Conservation (phyloP, 2,329 filamentous ascomycete species). For the Gaeumannomyces sp. region DNA sequence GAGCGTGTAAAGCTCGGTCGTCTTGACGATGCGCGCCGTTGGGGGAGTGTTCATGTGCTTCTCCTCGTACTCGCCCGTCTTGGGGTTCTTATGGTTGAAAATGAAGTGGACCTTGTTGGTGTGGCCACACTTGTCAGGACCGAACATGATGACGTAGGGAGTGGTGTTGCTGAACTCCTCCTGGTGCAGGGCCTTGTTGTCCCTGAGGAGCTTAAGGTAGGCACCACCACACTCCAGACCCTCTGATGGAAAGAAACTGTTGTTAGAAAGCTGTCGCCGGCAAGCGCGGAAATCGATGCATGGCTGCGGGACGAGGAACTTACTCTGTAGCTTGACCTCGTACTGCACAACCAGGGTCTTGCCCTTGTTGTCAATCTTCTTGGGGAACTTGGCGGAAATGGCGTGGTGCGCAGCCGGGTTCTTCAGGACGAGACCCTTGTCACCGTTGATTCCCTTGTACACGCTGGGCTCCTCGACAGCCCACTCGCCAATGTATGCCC, state of each 20-base stretch:
- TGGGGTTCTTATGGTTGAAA: constrained; percentile 99
- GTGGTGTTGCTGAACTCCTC: constrained; percentile 98
- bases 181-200: constrained; percentile 93
- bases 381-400: constrained; percentile 97
- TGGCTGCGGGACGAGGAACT: constrained; percentile 30
- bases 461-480: constrained; percentile 87
- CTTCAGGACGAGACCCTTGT: constrained; percentile 97
- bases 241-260: constrained; percentile 42
- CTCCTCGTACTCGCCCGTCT: constrained; percentile 99
- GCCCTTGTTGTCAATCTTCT: constrained; percentile 94
- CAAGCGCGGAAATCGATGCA: background rate
- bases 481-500: constrained; percentile 97
- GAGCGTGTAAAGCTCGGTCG: constrained; percentile 90
- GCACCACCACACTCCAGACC: constrained; percentile 96
- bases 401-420: constrained; percentile 97
- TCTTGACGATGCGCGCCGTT: constrained; percentile 82
- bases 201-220: constrained; percentile 97
- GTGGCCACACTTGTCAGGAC: constrained; percentile 96
- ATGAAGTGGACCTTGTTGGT: constrained; percentile 99
- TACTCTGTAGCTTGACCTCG: constrained; percentile 98
- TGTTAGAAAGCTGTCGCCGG: constrained; percentile 5
- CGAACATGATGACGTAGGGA: constrained; percentile 99
- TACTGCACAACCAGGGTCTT: constrained; percentile 98
- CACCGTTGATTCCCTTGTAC: constrained; percentile 86
- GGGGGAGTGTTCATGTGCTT: constrained; percentile 89